These are phyloP conservation scores for Bonia amplexicaulis DNA, from an alignment of 176 grass and related monocot species.

Conservation along the genomic window DNA sequence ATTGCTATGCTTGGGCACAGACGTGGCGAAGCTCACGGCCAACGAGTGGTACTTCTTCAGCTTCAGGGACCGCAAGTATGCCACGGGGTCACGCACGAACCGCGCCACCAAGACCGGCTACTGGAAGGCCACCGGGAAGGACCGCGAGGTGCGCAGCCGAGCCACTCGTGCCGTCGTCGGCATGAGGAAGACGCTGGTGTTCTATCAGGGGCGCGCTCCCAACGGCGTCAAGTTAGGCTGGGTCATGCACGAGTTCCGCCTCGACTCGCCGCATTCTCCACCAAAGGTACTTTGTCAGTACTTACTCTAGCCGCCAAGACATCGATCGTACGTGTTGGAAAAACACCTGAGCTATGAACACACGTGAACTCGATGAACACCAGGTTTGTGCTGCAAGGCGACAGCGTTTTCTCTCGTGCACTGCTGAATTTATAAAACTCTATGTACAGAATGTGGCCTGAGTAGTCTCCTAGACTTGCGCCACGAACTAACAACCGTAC, in stretches of 20 bases:
- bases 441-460: too few species aligned
- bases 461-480: too few species aligned
- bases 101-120: constrained; percentile 80
- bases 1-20: constrained; percentile 11
- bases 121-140: constrained; percentile 92
- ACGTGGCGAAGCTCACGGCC: constrained; percentile 65
- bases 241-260: constrained; percentile 93
- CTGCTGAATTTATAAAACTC: too few species aligned
- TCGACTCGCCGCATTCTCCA: constrained; percentile 60
- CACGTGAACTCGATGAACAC: too few species aligned
- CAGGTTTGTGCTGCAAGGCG: too few species aligned
- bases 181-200: constrained; percentile 94
- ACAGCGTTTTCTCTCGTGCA: too few species aligned
- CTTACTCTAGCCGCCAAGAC: background rate
- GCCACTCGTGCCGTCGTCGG: constrained; percentile 43
- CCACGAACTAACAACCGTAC: too few species aligned
- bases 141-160: constrained; percentile 47
- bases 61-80: constrained; percentile 86
- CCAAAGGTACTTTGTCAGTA: constrained; percentile 36
- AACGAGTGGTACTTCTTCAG: constrained; percentile 98
- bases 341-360: too few species aligned
- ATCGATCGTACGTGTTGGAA: background rate
- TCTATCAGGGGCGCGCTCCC: constrained; percentile 79
- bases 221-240: constrained; percentile 69
- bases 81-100: constrained; percentile 75